Conservation (phyloP, 805 yeast genomes). For the Ogataea wickerhamii region DNA sequence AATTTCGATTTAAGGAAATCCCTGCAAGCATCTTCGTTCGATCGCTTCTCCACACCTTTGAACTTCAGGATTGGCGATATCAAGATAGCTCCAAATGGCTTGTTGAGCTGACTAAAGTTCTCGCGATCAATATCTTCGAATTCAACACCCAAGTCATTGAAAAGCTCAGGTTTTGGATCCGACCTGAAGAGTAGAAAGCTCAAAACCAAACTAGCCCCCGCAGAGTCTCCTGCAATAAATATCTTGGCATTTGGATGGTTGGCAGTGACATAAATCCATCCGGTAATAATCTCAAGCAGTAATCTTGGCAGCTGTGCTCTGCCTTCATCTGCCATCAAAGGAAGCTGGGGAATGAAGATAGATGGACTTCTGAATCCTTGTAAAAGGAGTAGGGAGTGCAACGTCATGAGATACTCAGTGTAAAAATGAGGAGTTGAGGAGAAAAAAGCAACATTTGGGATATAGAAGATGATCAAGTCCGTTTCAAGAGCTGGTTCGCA, state of each 20-base stretch:
- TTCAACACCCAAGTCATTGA: conserved; percentile 13
- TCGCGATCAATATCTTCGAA: conserved; percentile 25
- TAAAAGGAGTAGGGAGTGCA: conserved; percentile 39
- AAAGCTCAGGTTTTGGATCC: conserved; percentile 26
- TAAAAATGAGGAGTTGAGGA: conserved; percentile 38
- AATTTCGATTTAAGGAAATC: conserved; percentile 19
- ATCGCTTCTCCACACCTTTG: conserved; percentile 10
- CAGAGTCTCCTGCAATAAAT: conserved; percentile 44
- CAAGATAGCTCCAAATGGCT: conserved; percentile 25
- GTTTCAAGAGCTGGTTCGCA: conserved; percentile 28
- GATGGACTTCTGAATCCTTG: conserved; percentile 51
- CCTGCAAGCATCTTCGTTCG: conserved; percentile 10
- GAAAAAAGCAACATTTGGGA: conserved; percentile 43
- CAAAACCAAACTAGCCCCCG: conserved; percentile 44
- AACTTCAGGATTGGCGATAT: conserved; percentile 29
- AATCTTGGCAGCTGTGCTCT: conserved; percentile 26
- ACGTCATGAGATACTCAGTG: conserved; percentile 40
- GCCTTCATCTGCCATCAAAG: conserved; percentile 7
- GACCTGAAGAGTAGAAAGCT: conserved; percentile 36
- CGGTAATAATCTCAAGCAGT: conserved; percentile 23
- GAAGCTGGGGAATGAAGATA: conserved; percentile 36
- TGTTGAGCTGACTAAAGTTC: conserved; percentile 1
- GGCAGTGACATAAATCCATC: conserved; percentile 31
- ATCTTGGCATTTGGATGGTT: conserved; percentile 27
- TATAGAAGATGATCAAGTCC: conserved; percentile 42